Evolutionary conservation across 2,329 filamentous ascomycete species (phyloP), one percentile per base, ranked within the genome.

Genomic region (Fusarium buxicola): DNA sequence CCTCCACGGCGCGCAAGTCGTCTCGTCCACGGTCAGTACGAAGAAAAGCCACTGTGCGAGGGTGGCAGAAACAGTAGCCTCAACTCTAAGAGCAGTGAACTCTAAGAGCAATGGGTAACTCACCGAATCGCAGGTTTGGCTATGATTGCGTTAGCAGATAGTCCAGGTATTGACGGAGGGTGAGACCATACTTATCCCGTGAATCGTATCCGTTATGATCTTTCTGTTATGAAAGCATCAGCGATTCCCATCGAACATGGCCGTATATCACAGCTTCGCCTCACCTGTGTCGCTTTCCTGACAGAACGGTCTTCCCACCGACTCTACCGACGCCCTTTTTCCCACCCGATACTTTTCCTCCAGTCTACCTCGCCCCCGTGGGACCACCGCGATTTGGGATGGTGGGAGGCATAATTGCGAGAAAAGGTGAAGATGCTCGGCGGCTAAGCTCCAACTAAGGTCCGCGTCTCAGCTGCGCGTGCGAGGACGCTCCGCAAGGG

Each of bases 1-100:
- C 91, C 91, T 2, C 91, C 91, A 7, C 91, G 86, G 7, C 91
- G 85, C 2, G 91, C 91, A 0, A 94, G 76, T 35, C 91, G 88
- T 65, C 90, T 88, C n/a, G n/a, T n/a, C n/a, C 21, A 21, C 6
- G 21, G 21, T n/a, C 4, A 21, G 4, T 21, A 21, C 21, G 21
- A 21, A 4, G 21, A 21, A 21, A 21, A 4, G 6, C 21, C 21
- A 21, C 21, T 21, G 21, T 21, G 34, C 16, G 16, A 35, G n/a
- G 32, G 32, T 13, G 32, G 12, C n/a, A 35, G 43, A 31, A 31
- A 7, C 16, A 25, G 32, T 3, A 12, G 16, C 8, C 9, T 15
- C 32, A 8, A 21, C 7, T 8, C 27, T 12, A 25, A 7, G 21
- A 13, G 5, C 18, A 48, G 9, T n/a, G n/a, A 8, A 21, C 7